Evolutionary conservation across 2,329 filamentous ascomycete genomes (phyloP).

Genomic region (Chrysoporthe austroafricana): DNA sequence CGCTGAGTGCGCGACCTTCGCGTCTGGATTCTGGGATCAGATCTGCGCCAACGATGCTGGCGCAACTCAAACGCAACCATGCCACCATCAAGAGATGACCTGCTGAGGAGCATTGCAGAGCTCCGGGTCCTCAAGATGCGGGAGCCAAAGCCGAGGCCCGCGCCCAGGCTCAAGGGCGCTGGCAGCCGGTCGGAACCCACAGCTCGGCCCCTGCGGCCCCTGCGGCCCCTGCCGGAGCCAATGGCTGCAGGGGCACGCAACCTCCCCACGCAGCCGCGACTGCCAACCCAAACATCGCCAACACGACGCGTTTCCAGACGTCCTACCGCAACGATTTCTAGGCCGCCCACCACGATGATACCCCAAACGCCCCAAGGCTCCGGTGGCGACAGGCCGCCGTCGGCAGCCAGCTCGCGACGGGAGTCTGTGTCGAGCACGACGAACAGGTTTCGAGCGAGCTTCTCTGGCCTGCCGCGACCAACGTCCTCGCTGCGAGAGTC

Average conservation of each 20-base stretch:
- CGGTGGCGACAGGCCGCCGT: constrained; percentile 31
- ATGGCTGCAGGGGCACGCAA: neutral
- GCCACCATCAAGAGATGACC: neutral
- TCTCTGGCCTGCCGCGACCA: constrained; percentile 34
- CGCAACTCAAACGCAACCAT: neutral
- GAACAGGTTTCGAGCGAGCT: constrained; percentile 34
- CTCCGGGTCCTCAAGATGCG: neutral
- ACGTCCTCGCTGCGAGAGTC: constrained; percentile 35
- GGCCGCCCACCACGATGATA: constrained; percentile 26
- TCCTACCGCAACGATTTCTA: neutral
- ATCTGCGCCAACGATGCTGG: neutral
- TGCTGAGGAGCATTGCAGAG: neutral
- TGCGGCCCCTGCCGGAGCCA: neutral
- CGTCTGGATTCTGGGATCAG: neutral
- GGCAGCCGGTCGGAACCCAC: neutral
- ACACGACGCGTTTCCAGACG: neutral
- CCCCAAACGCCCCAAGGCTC: constrained; percentile 34
- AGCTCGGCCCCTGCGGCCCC: constrained; percentile 4
- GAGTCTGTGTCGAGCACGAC: constrained; percentile 32
- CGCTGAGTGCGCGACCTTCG: neutral
- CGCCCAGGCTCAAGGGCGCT: neutral
- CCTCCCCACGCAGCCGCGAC: neutral
- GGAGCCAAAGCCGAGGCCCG: neutral
- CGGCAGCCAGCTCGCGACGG: constrained; percentile 32
- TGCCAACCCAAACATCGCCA: constrained; percentile 4